Evolutionary conservation across 2,329 filamentous ascomycete species (phyloP).

Genomic region (Colletotrichum paranaense): DNA sequence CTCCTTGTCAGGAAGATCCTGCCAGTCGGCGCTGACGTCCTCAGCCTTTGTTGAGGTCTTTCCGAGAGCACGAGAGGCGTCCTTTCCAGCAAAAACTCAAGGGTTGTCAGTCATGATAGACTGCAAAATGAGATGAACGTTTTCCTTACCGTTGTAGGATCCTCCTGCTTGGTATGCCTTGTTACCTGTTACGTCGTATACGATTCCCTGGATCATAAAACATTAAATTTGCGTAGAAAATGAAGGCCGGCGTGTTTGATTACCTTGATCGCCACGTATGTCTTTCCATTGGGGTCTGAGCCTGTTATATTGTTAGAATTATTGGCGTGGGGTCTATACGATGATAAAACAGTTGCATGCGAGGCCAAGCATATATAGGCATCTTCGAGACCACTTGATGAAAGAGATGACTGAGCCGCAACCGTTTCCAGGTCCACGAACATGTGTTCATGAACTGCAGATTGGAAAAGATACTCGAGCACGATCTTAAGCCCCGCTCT

Average conservation of each 20-base stretch:
- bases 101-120: background rate
- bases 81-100: slow-evolving; percentile 93
- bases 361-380: background rate
- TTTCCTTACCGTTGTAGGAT: slow-evolving; percentile 81
- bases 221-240: background rate
- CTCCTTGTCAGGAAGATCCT: slow-evolving; percentile 85
- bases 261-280: slow-evolving; percentile 78
- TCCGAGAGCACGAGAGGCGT: slow-evolving; percentile 91
- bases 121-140: background rate
- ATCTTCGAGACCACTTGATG: background rate
- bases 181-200: slow-evolving; percentile 95
- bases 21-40: slow-evolving; percentile 86
- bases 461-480: background rate
- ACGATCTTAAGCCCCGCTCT: background rate
- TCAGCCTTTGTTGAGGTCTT: slow-evolving; percentile 87
- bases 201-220: slow-evolving; percentile 73
- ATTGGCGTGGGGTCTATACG: background rate
- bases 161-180: slow-evolving; percentile 85
- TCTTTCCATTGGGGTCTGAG: slow-evolving; percentile 33
- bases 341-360: background rate
- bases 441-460: background rate
- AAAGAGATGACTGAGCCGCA: background rate
- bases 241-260: background rate
- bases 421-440: background rate
- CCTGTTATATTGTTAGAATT: slow-evolving; percentile 10